Evolutionary conservation across 139 green algal species (phyloP).

Genomic region (Tetradesmus obliquus): DNA sequence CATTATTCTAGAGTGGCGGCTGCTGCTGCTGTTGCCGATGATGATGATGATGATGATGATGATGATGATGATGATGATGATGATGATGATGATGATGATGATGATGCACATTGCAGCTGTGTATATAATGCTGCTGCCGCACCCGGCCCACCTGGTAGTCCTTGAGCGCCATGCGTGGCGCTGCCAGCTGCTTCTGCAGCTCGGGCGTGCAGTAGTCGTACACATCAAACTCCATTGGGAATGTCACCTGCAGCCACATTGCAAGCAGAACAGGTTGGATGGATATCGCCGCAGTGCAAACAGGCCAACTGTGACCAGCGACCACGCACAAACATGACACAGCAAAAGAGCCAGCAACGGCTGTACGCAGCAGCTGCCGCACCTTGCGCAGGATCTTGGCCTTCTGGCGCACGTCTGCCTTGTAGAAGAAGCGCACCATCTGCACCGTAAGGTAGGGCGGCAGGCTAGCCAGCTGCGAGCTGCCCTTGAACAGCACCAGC

Average conservation of each 20-base stretch:
- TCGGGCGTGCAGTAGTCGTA: slow-evolving; percentile 94
- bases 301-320: neutral
- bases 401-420: slow-evolving; percentile 90
- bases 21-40: too few relatives aligned
- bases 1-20: too few relatives aligned
- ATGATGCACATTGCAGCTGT: too few relatives aligned
- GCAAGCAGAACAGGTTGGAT: neutral
- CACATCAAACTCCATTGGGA: slow-evolving; percentile 89
- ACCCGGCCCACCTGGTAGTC: slow-evolving; percentile 18
- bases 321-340: neutral
- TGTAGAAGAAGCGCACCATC: slow-evolving; percentile 98
- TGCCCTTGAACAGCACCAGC: slow-evolving; percentile 81
- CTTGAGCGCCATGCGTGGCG: slow-evolving; percentile 70
- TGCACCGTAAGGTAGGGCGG: slow-evolving; percentile 94
- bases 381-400: slow-evolving; percentile 98
- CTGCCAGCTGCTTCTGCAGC: slow-evolving; percentile 87
- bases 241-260: slow-evolving; percentile 78
- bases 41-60: too few relatives aligned
- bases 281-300: neutral
- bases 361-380: neutral
- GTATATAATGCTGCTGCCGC: too few relatives aligned
- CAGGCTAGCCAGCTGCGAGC: slow-evolving; percentile 71
- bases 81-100: too few relatives aligned
- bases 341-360: neutral
- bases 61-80: too few relatives aligned